phyloP scores from a whole-genome alignment of 371 early-diverging fungal genomes.

The Funneliformis caledonium region DNA sequence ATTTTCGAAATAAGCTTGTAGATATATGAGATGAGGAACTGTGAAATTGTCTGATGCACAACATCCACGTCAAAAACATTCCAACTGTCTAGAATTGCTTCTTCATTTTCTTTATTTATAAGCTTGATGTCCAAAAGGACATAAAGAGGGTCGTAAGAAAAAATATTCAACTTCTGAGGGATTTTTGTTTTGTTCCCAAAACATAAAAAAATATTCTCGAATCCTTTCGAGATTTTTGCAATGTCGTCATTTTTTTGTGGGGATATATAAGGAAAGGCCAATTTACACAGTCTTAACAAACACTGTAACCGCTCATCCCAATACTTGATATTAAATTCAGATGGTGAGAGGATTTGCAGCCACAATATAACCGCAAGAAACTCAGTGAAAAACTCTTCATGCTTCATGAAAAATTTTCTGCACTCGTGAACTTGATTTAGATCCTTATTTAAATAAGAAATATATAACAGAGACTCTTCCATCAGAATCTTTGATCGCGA shows the following conservation, averaged over 20 bases:
- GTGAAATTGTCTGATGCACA: background rate
- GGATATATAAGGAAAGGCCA: constrained; percentile 17
- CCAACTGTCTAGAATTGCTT: background rate
- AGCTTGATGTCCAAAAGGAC: background rate
- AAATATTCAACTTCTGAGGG: background rate
- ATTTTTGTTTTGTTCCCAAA: background rate
- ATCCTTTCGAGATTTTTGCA: background rate
- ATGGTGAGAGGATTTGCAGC: background rate
- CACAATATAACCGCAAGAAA: constrained; percentile 26
- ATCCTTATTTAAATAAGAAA: constrained; percentile 15
- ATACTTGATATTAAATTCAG: background rate
- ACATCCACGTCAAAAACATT: background rate
- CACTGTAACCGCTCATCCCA: constrained; percentile 19
- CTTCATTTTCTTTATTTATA: background rate
- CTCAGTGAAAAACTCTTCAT: background rate
- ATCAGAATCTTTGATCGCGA: too few species aligned
- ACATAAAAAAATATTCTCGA: background rate
- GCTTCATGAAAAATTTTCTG: background rate
- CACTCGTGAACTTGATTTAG: background rate
- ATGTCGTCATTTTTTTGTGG: background rate
- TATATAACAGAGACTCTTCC: constrained; percentile 28
- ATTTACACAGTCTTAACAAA: constrained; percentile 11
- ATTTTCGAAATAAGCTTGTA: background rate
- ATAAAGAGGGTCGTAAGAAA: background rate
- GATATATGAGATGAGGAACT: constrained; percentile 2